phyloP scores from a whole-genome alignment of 1,284 basidiomycete genomes.

The Tremellales sp. region DNA sequence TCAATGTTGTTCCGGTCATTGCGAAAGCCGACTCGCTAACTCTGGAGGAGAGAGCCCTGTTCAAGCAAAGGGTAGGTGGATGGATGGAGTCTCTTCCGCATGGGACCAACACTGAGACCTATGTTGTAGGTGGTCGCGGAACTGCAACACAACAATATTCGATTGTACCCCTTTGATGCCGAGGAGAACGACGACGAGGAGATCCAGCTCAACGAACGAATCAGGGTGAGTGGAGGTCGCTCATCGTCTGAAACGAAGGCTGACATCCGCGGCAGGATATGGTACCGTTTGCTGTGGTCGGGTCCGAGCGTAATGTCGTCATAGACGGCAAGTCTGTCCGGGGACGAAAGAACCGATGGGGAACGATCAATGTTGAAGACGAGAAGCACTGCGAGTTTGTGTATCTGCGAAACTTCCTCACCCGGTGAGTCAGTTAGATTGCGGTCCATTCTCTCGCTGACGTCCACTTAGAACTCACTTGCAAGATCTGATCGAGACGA shows the following conservation, averaged over 20 bases:
- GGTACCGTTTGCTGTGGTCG: constrained; percentile 95
- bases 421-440: constrained; percentile 57
- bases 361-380: constrained; percentile 96
- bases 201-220: constrained; percentile 81
- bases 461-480: constrained; percentile 70
- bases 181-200: constrained; percentile 89
- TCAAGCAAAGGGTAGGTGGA: constrained; percentile 76
- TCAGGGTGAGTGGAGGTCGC: constrained; percentile 61
- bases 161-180: constrained; percentile 93
- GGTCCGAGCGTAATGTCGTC: constrained; percentile 88
- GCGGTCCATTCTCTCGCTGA: not conserved
- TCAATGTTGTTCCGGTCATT: constrained; percentile 98
- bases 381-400: constrained; percentile 97
- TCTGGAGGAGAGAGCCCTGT: constrained; percentile 82
- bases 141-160: constrained; percentile 87
- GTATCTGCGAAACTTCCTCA: constrained; percentile 94
- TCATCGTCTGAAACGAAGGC: not conserved
- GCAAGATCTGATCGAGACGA: constrained; percentile 98
- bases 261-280: constrained; percentile 58
- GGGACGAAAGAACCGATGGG: constrained; percentile 96
- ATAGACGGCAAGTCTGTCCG: constrained; percentile 93
- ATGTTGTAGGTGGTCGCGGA: constrained; percentile 73
- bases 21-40: constrained; percentile 97
- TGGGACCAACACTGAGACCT: not conserved
- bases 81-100: not conserved